phyloP scores from a whole-genome alignment of 2,329 filamentous ascomycete genomes.

The Phialophora expanda region DNA sequence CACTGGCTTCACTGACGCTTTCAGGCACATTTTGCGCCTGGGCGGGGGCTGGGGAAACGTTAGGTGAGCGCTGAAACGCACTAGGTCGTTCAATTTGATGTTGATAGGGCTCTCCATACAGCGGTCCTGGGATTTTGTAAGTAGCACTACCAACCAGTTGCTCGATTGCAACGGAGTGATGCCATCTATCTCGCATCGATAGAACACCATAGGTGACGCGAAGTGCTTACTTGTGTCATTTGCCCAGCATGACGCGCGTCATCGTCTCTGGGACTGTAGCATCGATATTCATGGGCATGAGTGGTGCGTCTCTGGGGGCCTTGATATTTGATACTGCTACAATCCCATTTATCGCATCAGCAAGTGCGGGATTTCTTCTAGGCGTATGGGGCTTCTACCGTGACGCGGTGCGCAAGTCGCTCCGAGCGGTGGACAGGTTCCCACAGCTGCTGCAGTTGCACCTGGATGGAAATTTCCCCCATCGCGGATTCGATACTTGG shows the following conservation, averaged over 20 bases:
- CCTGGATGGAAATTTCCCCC: constrained; percentile 37
- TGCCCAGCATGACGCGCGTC: constrained; percentile 33
- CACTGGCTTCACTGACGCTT: constrained; percentile 21
- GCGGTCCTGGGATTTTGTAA: constrained; percentile 36
- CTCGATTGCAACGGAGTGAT: neutral
- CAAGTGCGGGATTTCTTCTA: constrained; percentile 34
- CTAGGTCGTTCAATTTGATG: neutral
- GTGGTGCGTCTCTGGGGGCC: constrained; percentile 32
- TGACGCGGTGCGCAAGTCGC: constrained; percentile 35
- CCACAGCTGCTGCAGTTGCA: constrained; percentile 35
- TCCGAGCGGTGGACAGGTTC: constrained; percentile 32
- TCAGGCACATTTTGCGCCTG: constrained; percentile 23
- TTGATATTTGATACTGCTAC: constrained; percentile 34
- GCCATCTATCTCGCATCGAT: neutral
- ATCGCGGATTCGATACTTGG: constrained; percentile 35
- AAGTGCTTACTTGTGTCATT: neutral
- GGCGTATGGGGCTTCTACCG: constrained; percentile 36
- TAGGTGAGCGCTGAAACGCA: constrained; percentile 20
- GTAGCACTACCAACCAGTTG: constrained; percentile 3
- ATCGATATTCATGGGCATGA: constrained; percentile 32
- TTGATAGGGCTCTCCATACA: constrained; percentile 2
- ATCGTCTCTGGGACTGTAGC: constrained; percentile 32
- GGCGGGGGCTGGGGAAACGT: constrained; percentile 36
- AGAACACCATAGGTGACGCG: neutral
- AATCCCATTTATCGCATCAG: constrained; percentile 33